Evolutionary conservation across 495 filamentous ascomycete genomes (phyloP), one percentile per base, ranked within the genome.

Genomic region (Aspergillus sparsus): DNA sequence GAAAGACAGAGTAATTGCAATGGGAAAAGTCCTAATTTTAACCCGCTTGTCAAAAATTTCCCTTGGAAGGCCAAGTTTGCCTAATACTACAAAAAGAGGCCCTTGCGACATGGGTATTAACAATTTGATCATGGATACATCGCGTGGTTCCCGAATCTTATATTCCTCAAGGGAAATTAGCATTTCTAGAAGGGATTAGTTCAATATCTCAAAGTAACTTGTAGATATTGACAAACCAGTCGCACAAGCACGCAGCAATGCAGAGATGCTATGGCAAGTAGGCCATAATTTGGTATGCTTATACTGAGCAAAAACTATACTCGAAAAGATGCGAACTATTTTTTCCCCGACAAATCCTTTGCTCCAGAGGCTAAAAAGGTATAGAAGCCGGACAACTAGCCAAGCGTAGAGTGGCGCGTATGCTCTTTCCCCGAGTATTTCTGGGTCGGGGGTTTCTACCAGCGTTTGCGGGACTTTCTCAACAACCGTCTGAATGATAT

Each of bases 381-480:
- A 67, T 39, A 80, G 68, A 55, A 79, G 64, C 52, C 71, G 74
- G n/a, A 77, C 59, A 21, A 72, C 66, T 50, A 98, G 75, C 90
- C 92, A 94, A n/a, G 90, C 68, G 76, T 87, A 90, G 21, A 96
- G 76, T 11, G 89, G 90, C 27, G 87, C 83, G 42, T 73, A 70
- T 41, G 81, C 78, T 54, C 80, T 77, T 54, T 79, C 79, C 7
- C 74, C 73, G 37, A 76, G 53, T n/a, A 76, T 68, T 6, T 71
- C 60, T 13, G 74, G 71, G 35, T 79, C 75, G 32, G 73, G 68
- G 7, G 59, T 49, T 60, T 75, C 84, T 47, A 82, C 79, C n/a
- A 97, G 72, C 12, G 89, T 82, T 37, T 83, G 76, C 0, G 94
- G 93, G 5, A 86, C 88, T 65, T 90, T 88, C 53, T 83, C 80